Percentiles rank a stretch among this genome's conserved stretches.
Evolutionary conservation across 495 filamentous ascomycete genomes (phyloP).

Genomic region (Annulohypoxylon bovei): DNA sequence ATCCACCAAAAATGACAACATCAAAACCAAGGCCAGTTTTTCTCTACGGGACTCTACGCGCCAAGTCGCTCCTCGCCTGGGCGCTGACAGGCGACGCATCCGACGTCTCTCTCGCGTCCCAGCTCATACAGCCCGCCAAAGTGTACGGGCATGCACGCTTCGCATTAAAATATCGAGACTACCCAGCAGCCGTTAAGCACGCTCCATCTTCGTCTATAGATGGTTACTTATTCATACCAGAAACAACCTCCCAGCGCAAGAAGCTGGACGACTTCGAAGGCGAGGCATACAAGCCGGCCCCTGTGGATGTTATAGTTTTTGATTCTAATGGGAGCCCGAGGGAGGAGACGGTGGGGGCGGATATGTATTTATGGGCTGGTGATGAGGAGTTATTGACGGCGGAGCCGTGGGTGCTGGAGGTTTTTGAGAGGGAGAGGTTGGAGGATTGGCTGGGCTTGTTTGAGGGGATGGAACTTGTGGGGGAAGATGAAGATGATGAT

Average conservation of each 20-base stretch:
- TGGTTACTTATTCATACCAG: constrained; percentile 27
- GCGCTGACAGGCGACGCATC: constrained; percentile 27
- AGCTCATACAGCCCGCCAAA: constrained; percentile 11
- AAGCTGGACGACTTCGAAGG: constrained; percentile 41
- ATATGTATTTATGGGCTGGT: constrained; percentile 38
- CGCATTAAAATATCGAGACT: constrained; percentile 11
- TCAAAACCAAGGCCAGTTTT: constrained; percentile 29
- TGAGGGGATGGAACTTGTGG: too few relatives aligned
- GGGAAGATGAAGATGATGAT: too few relatives aligned
- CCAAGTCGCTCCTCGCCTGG: constrained; percentile 34
- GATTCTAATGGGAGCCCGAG: not conserved
- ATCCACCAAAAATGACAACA: not conserved
- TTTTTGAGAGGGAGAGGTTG: constrained; percentile 25
- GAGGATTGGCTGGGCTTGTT: constrained; percentile 27
- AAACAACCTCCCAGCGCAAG: constrained; percentile 32
- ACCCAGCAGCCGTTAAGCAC: constrained; percentile 31
- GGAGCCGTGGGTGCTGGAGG: constrained; percentile 27
- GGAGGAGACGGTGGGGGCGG: constrained; percentile 21
- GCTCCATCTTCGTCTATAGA: constrained; percentile 19
- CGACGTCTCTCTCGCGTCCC: not conserved
- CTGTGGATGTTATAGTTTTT: constrained; percentile 19
- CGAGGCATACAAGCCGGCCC: constrained; percentile 19
- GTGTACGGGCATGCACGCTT: constrained; percentile 11
- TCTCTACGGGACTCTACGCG: constrained; percentile 32
- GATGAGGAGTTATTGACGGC: not conserved